Evolutionary conservation across 371 early-diverging fungal species (phyloP), one percentile per base, ranked within the genome.

Genomic region (Apophysomyces sp.): DNA sequence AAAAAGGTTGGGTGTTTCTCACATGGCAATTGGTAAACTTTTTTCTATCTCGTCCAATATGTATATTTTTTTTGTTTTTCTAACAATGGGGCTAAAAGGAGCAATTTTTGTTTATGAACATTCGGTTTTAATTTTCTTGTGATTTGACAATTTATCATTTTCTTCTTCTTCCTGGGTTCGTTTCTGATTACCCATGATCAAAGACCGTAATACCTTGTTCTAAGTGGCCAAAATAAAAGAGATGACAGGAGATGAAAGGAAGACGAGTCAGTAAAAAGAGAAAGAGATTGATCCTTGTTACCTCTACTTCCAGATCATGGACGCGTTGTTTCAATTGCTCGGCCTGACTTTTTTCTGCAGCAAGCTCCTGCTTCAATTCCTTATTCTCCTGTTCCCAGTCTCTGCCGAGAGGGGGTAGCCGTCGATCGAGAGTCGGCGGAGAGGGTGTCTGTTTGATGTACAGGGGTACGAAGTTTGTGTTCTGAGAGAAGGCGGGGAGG

Each of bases 281-380:
- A 18, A 21, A 32, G 11, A 27, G 6, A 31, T 1, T 37, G 26
- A 37, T 21, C 11, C 18, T 24, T 8, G 28, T 41, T 49, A 51
- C 59, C 36, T 59, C 59, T 13, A 59, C 51, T 26, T 59, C 59
- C 21, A 59, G 52, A 30, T 59, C 59, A 51, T 59, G 59, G 31
- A 59, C 21, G 12, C 52, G 44, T 13, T 52, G 59, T 49, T 59
- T 59, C 32, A 59, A 1, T 13, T 31, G 13, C 0, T 59, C 59
- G 49, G 49, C 21, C 4, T 44, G 16, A 21, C 4, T 44, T 21
- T 44, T 44, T 21, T 44, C 49, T 21, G 24, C 16, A 9, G 49
- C 49, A 44, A 44, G 49, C 49, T 44, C 49, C 49, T 44, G 49
- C 49, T 11, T 44, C 11, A 44, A 21, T 18, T 44, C 49, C 49